Evolutionary conservation across 1,284 basidiomycete species (phyloP), one percentile per base, ranked within the genome.

Genomic region (Hemileccinum hortonii): DNA sequence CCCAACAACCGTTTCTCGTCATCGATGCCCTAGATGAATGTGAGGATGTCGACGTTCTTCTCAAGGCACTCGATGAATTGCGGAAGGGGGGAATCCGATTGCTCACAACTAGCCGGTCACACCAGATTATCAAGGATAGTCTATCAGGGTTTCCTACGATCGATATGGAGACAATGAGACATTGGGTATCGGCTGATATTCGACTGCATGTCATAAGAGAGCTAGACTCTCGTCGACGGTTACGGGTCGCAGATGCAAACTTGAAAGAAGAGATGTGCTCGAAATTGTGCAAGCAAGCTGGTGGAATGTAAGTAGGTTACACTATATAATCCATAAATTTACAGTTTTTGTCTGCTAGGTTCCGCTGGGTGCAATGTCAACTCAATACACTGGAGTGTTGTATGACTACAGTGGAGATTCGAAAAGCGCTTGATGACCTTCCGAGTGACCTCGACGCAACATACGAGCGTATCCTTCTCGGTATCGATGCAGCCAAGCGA

Each of bases 1-100:
- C 1, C 14, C 36, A 4, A 18, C 40, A 6, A 2, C 49, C 54
- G 7, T 6, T 56, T 8, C 4, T 57, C 6, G 18, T 57, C 26
- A 44, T 57, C 4, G 55, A 57, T 29, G 55, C 54, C 3, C 38
- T 57, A 3, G 55, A 57, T 4, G 55, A 57, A 22, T 57, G 55
- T 38, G 32, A 30, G 37, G 44, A 57, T 12, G 2, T 57, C 2
- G 36, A 57, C 26, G 12, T 10, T 6, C 44, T 57, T 5, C 49
- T 57, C 6, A 4, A 30, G 10, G 43, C 50, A 3, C 40, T 57
- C 24, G 22, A 14, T 16, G 22, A 19, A 6, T 4, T 55, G 5
- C 37, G 44, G 7, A 15, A 33, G 0, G 42, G 41, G 0, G 32
- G 32, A 2, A 9, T 56, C 2, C 57, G 49, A 19, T 37, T 57